Percentiles rank a stretch among this genome's conserved stretches.
Evolutionary conservation across 75 land plant species (phyloP).

Genomic region (Cryptomeria japonica): DNA sequence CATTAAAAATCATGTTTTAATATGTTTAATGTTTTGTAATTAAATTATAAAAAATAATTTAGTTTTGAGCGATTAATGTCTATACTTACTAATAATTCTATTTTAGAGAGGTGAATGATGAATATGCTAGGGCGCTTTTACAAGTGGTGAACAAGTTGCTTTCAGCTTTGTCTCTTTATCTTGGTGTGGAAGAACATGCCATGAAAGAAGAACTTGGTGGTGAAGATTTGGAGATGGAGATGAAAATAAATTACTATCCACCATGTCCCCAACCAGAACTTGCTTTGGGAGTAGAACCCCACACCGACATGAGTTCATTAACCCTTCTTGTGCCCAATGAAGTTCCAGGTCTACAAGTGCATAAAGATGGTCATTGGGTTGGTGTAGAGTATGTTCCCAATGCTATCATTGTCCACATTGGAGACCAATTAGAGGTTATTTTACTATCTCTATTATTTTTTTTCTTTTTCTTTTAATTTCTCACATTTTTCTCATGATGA

Average conservation of each 20-base stretch:
- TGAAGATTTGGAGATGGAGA: slow-evolving; percentile 30
- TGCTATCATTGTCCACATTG: slow-evolving; percentile 54
- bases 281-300: slow-evolving; percentile 50
- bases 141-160: slow-evolving; percentile 46
- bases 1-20: too few relatives aligned
- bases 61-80: too few relatives aligned
- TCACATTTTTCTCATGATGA: not conserved
- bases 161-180: slow-evolving; percentile 30
- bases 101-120: slow-evolving; percentile 2
- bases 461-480: not conserved
- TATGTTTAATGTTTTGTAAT: too few relatives aligned
- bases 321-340: slow-evolving; percentile 48
- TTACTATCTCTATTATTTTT: not conserved
- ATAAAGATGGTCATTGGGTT: slow-evolving; percentile 46
- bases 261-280: slow-evolving; percentile 58
- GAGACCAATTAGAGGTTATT: slow-evolving; percentile 63
- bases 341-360: slow-evolving; percentile 51
- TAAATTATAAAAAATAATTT: too few relatives aligned
- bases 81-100: too few relatives aligned
- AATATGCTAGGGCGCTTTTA: slow-evolving; percentile 24
- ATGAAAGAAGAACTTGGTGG: slow-evolving; percentile 46
- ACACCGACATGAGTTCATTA: slow-evolving; percentile 59
- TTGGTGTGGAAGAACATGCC: slow-evolving; percentile 39
- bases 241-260: slow-evolving; percentile 65
- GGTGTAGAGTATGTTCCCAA: slow-evolving; percentile 22